Conservation (phyloP, 75 land plant species). For the Gnetum montanum region DNA sequence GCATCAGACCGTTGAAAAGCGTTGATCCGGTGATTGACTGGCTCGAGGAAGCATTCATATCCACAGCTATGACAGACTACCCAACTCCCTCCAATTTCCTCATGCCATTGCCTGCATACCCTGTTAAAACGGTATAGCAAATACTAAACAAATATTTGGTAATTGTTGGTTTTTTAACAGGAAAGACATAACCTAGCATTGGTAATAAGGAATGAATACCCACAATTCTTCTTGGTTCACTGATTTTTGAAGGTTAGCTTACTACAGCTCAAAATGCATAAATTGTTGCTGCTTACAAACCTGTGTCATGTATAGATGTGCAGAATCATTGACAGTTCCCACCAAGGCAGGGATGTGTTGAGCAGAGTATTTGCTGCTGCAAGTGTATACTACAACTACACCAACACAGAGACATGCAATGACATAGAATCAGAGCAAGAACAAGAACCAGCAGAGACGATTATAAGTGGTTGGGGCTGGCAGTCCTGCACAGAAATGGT, state of each 20-base stretch:
- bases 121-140: conserved; percentile 62
- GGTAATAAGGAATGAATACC: too few relatives aligned
- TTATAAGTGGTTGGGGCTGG: conserved; percentile 54
- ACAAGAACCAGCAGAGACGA: too few relatives aligned
- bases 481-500: conserved; percentile 92
- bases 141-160: too few relatives aligned
- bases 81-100: conserved; percentile 56
- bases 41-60: conserved; percentile 32
- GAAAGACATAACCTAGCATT: neutral
- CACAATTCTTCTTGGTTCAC: neutral
- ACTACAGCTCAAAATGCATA: neutral
- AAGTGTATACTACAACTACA: conserved; percentile 57
- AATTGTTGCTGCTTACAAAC: neutral
- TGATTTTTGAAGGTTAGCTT: neutral
- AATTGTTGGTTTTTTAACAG: too few relatives aligned
- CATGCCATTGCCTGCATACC: conserved; percentile 66
- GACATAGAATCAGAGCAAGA: conserved; percentile 27
- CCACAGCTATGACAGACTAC: conserved; percentile 69
- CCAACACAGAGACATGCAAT: conserved; percentile 40
- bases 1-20: conserved; percentile 5
- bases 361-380: conserved; percentile 43
- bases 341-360: conserved; percentile 29
- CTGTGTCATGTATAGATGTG: conserved; percentile 44
- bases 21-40: conserved; percentile 10
- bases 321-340: conserved; percentile 40